A percentile compares a stretch with the other conserved stretches of the same genome.
Conservation (phyloP, 163 green algal genomes). For the Scenedesmus sp. region DNA sequence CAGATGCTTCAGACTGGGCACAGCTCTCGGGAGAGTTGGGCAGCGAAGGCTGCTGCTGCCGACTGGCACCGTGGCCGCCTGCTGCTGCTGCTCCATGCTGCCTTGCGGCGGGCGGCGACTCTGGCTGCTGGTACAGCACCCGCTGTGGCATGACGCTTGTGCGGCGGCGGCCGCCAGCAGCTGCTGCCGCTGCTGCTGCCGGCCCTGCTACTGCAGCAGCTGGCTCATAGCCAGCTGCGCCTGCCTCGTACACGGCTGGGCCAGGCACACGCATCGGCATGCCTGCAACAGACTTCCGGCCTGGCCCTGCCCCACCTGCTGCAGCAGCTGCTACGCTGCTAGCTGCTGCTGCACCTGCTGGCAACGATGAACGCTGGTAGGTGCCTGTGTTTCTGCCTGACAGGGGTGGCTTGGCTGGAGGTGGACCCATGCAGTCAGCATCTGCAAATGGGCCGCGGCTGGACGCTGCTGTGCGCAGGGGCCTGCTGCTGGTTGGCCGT, state of each 20-base stretch:
- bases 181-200: constrained; percentile 8
- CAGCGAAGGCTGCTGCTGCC: neutral
- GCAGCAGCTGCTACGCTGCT: neutral
- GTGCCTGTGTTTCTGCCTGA: constrained; percentile 18
- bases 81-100: neutral
- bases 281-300: constrained; percentile 44
- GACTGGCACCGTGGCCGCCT: neutral
- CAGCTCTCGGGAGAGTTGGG: constrained; percentile 31
- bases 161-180: constrained; percentile 6
- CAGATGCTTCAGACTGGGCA: constrained; percentile 34
- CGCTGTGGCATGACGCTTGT: constrained; percentile 48
- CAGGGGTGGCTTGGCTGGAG: constrained; percentile 16
- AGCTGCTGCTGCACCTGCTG: constrained; percentile 28
- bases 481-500: neutral
- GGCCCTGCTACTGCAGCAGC: constrained; percentile 21
- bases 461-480: neutral
- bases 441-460: neutral
- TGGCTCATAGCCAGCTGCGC: neutral
- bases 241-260: neutral
- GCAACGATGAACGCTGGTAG: constrained; percentile 31
- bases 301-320: neutral
- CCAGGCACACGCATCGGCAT: constrained; percentile 50
- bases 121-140: constrained; percentile 15
- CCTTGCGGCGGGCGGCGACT: neutral
- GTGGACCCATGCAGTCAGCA: constrained; percentile 16